Base-by-base conservation (phyloP, 2,329 filamentous ascomycete genomes). In the Aspergillus brunneoviolaceus region DNA sequence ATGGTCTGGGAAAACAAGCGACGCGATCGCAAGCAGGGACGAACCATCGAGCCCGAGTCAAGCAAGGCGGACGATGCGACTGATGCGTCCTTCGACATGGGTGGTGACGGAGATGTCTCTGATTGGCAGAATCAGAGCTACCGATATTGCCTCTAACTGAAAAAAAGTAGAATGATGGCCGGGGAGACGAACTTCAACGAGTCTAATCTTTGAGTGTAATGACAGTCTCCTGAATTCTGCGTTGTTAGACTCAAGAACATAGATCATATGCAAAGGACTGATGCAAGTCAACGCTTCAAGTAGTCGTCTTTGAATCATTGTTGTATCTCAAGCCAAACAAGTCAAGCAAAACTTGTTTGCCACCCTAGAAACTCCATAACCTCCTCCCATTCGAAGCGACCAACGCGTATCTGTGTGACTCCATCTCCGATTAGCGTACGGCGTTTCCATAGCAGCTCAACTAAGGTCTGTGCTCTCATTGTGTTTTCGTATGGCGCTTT, bases 41-140 rank as follows among this genome's bases (percentile, higher is more conserved):
- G 47, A 10, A 59, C 52, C 4, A 60, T 62, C 23, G 54, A 62
- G 42, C 60, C 60, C 11, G 60, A 60, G 27, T 52, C 45, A 10
- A 25, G 33, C 2, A 23, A 42, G 42, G 5, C 45, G 53, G 42
- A 49, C n/a, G 42, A 55, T 23, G 54, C 54, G 0, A 27, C n/a
- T 2, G 31, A 45, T 10, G n/a, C 33, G 1, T 49, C 31, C 25
- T 45, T 42, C 25, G 23, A 11, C 4, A 11, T 48, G 19, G 42
- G 10, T 10, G 16, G n/a, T 12, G 49, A 50, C 1, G 51, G 51
- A 11, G 57, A 62, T 49, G 35, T 60, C 25, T 57, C 57, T 4
- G 60, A 62, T 7, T 60, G 60, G 57, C 49, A 60, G 42, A 60
- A 62, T 19, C 42, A 25, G 25, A 47, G 23, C 5, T 60, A 60